Evolutionary conservation across 306 rosid species (phyloP).

Genomic region (Fagus crenata): DNA sequence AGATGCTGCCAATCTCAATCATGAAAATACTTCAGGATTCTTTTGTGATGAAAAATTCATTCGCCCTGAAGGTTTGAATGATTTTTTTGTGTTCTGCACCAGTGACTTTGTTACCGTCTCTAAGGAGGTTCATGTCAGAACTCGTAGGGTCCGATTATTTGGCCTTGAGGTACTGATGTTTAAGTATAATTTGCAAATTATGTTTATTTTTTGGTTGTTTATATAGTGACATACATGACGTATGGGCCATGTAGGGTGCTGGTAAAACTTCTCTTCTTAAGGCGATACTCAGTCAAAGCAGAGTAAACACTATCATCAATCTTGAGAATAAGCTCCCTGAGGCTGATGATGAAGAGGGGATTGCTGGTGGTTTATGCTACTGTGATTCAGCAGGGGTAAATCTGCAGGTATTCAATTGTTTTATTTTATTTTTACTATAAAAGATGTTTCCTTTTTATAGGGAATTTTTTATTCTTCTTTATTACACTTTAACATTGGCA

Average conservation of each 20-base stretch:
- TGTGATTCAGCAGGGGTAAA: slow-evolving; percentile 80
- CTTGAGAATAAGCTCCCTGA: slow-evolving; percentile 61
- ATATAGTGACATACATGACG: slow-evolving; percentile 24
- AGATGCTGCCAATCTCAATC: slow-evolving; percentile 38
- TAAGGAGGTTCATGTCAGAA: slow-evolving; percentile 84
- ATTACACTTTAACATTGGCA: neutral
- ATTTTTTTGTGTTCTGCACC: slow-evolving; percentile 71
- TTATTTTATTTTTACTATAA: neutral
- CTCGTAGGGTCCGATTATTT: slow-evolving; percentile 88
- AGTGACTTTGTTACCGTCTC: slow-evolving; percentile 88
- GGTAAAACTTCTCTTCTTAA: slow-evolving; percentile 91
- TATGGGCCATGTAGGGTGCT: slow-evolving; percentile 66
- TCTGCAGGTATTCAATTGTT: slow-evolving; percentile 62
- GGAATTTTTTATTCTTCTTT: neutral
- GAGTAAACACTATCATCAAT: slow-evolving; percentile 42
- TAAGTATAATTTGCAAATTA: neutral
- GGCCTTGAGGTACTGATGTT: slow-evolving; percentile 78
- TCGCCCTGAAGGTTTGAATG: slow-evolving; percentile 69
- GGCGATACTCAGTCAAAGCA: slow-evolving; percentile 71
- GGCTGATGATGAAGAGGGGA: slow-evolving; percentile 62
- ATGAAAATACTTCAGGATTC: slow-evolving; percentile 45
- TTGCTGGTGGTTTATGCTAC: slow-evolving; percentile 76
- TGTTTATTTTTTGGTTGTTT: slow-evolving; percentile 11
- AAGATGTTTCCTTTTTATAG: slow-evolving; percentile 6
- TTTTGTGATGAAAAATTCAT: slow-evolving; percentile 50